A percentile compares a stretch with the other conserved stretches of the same genome.
Conservation (phyloP, 768 basidiomycete species). For the Leccinum subgranulosum region DNA sequence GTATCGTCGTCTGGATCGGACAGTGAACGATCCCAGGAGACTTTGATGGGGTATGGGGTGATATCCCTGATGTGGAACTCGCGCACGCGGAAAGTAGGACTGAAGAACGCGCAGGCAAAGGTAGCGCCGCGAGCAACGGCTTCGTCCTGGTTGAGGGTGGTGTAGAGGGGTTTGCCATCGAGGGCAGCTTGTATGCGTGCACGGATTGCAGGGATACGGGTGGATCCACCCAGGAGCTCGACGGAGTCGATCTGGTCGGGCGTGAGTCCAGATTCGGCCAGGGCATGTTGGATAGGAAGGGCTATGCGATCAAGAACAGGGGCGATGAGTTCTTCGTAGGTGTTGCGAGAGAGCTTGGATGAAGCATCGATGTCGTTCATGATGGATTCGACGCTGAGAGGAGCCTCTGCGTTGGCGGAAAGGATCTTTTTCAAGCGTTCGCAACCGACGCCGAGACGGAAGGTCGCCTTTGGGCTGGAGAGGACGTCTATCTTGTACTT, state of each 20-base stretch:
- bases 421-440: constrained; percentile 96
- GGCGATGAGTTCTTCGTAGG: constrained; percentile 75
- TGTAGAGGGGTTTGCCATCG: constrained; percentile 76
- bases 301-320: constrained; percentile 75
- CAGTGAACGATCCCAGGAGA: constrained; percentile 76
- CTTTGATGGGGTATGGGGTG: constrained; percentile 84
- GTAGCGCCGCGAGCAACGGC: constrained; percentile 95
- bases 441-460: constrained; percentile 85
- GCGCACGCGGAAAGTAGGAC: constrained; percentile 96
- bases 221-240: constrained; percentile 92
- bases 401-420: constrained; percentile 87
- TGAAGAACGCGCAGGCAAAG: constrained; percentile 95
- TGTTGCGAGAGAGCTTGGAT: constrained; percentile 79
- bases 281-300: constrained; percentile 71
- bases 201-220: constrained; percentile 92
- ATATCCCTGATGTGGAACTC: constrained; percentile 91
- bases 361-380: constrained; percentile 94
- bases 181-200: constrained; percentile 81
- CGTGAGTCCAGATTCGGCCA: constrained; percentile 75
- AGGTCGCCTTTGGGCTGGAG: constrained; percentile 85
- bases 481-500: constrained; percentile 98
- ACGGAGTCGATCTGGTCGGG: constrained; percentile 85
- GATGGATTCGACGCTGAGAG: constrained; percentile 92
- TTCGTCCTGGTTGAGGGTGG: constrained; percentile 97
- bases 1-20: constrained; percentile 86